Evolutionary conservation across 768 basidiomycete genomes (phyloP), one percentile per base, ranked within the genome.

Genomic region (Tulasnella sp.): DNA sequence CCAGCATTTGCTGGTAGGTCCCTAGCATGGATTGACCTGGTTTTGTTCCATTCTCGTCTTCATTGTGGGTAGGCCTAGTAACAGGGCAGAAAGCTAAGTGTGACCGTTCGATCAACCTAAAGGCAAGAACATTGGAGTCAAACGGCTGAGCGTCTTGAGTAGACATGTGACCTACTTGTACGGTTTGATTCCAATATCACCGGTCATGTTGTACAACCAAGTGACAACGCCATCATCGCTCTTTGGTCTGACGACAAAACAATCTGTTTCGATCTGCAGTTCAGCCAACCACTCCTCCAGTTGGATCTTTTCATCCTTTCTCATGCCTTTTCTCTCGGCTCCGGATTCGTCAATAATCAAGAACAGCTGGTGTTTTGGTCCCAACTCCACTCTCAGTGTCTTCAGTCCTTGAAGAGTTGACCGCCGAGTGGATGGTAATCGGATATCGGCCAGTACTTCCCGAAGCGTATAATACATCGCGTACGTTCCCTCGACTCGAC

Each of bases 401-500:
- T 23, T 13, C 37, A 77, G 16, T 26, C 70, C 42, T 35, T 57
- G 35, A 37, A 23, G 26, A n/a, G 70, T 73, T 18, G 78, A 51
- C 70, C 73, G 79, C 44, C 39, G 37, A 35, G 42, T 39, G 44
- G 18, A 35, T 55, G 74, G 75, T 4, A 46, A 26, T 55, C 42
- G 75, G 26, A 73, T 40, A 77, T 76, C 48, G 13, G 26, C 29
- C 44, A 39, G 44, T 16, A 70, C 26, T 15, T 57, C 39, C 20
- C 35, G 37, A 44, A 72, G 70, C 70, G 70, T 74, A 39, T 42
- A 75, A 70, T 80, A 80, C 20, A 80, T 70, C 20, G 78, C 48
- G 51, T 78, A 80, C 18, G 73, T 70, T 26, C 75, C 75, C 77
- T 80, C 79, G 26, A 76, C 55, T n/a, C 80, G 80, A 29, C 23